Conservation (phyloP, 208 protist species). For the Trypanosoma boissoni region DNA sequence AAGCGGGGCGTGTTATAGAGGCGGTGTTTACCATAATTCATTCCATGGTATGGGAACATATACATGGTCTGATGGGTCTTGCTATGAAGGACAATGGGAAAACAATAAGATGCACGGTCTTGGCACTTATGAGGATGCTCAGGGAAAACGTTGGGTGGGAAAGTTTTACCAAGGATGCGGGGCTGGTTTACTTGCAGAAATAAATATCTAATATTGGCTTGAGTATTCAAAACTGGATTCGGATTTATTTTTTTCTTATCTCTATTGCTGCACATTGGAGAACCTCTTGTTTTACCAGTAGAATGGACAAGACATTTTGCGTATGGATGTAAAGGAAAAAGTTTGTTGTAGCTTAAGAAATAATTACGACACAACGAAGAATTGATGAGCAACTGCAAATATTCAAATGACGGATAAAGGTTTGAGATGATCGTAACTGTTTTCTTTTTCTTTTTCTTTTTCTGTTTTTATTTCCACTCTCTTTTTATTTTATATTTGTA, state of each 20-base stretch:
- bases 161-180: conserved; percentile 60
- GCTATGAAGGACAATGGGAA: conserved; percentile 83
- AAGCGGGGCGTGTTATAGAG: conserved; percentile 59
- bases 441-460: conserved; percentile 6
- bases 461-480: conserved; percentile 27
- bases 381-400: not conserved
- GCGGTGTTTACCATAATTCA: conserved; percentile 44
- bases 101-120: conserved; percentile 80
- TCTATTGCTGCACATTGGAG: too few relatives aligned
- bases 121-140: conserved; percentile 73
- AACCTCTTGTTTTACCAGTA: too few relatives aligned
- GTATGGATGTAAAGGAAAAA: not conserved
- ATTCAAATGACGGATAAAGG: too few relatives aligned
- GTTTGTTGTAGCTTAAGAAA: not conserved
- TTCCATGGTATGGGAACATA: conserved; percentile 77
- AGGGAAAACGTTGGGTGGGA: conserved; percentile 73
- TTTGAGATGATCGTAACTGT: too few relatives aligned
- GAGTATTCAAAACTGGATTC: too few relatives aligned
- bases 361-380: not conserved
- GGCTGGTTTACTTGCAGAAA: conserved; percentile 44
- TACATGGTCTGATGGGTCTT: conserved; percentile 85
- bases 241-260: too few relatives aligned
- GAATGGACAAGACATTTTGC: too few relatives aligned
- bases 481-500: conserved; percentile 17
- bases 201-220: conserved; percentile 18